Conservation (phyloP, 805 yeast species). For the Candida chilensis region DNA sequence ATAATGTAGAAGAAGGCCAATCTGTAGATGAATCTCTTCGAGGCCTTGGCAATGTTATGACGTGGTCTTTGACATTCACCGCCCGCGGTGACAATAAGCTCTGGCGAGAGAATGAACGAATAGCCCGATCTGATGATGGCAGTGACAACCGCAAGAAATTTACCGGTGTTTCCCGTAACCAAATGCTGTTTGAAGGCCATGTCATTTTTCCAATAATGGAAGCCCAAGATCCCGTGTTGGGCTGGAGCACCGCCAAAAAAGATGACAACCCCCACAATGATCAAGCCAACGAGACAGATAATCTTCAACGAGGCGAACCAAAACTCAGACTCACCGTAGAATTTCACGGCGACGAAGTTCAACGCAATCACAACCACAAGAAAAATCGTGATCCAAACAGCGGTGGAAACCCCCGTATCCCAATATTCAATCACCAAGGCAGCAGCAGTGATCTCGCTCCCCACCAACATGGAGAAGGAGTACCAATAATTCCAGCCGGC, state of each 20-base stretch:
- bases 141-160: conserved; percentile 55
- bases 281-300: conserved; percentile 52
- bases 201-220: conserved; percentile 26
- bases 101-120: conserved; percentile 57
- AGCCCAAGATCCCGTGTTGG: conserved; percentile 29
- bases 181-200: conserved; percentile 40
- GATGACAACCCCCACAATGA: conserved; percentile 45
- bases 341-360: conserved; percentile 44
- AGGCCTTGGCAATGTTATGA: conserved; percentile 52
- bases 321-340: conserved; percentile 50
- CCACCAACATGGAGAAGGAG: conserved; percentile 45
- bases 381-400: conserved; percentile 51
- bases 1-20: conserved; percentile 51
- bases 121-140: conserved; percentile 58
- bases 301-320: conserved; percentile 63
- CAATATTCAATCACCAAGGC: conserved; percentile 53
- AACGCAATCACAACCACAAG: conserved; percentile 34
- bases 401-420: conserved; percentile 46
- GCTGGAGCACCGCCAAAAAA: conserved; percentile 61
- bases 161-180: conserved; percentile 46
- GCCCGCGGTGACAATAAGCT: conserved; percentile 47
- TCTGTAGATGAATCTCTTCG: conserved; percentile 51
- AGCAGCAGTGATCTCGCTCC: conserved; percentile 61
- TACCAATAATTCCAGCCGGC: conserved; percentile 40
- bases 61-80: conserved; percentile 56